Evolutionary conservation across 225 moss, liverwort and hornwort genomes (phyloP), one percentile per base, ranked within the genome.

Genomic region (Marchantia paleacea): DNA sequence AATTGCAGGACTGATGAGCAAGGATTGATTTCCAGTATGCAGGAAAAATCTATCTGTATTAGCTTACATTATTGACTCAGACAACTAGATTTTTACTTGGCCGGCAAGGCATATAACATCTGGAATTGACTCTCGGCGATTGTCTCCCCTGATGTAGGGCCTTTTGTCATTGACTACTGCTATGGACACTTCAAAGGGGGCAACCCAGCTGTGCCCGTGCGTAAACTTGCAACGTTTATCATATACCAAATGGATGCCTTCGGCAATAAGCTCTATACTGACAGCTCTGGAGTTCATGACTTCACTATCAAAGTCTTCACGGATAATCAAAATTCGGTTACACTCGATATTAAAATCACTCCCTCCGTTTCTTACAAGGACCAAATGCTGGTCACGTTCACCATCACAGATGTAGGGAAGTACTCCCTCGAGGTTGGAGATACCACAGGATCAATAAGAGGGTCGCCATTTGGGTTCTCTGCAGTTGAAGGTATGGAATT

Each of bases 401-500:
- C 10, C 25, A 7, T 67, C 22, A 25, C 24, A 25, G 7, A 9
- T 64, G 12, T 12, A 50, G 77, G 70, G 10, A 29, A 15, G 68
- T 81, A 67, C 28, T 12, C 47, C 13, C 75, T 81, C 54, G 49
- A 70, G 58, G 61, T 82, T 60, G 55, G 28, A 18, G 76, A 69
- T 16, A 39, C 30, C 19, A 47, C 60, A 8, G 82, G 68, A 49
- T 52, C 55, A 1, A 77, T 82, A 11, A n/a, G 16, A 8, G 82
- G 82, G 20, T 77, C 70, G 0, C 82, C 82, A 19, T 77, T 77
- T 8, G 10, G 39, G 5, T 77, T 82, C 48, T 72, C 60, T 10
- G 53, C 29, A 48, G 54, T 69, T 15, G 15, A 31, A 28, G 75
- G 75, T 75, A 73, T 73, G 73, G 70, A 7, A 67, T 14, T 28